phyloP scores from a whole-genome alignment of 257 asterid genomes.

The Oldenlandia corymbosa region DNA sequence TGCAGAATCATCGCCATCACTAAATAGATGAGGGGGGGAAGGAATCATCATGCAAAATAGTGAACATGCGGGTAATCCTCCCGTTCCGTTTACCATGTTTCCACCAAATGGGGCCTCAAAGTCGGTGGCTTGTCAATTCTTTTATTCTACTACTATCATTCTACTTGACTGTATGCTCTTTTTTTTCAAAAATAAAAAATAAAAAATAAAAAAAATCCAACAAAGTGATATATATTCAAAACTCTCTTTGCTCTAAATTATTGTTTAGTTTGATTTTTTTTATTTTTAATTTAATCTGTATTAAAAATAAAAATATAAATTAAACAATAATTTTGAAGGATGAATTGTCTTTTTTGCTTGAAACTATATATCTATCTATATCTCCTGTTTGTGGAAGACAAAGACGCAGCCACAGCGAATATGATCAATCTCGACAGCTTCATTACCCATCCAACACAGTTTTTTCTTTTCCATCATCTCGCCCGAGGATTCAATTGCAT shows the following conservation, averaged over 20 bases:
- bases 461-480: too few relatives aligned
- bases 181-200: too few relatives aligned
- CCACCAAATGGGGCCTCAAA: constrained; percentile 13
- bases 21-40: too few relatives aligned
- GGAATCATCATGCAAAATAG: neutral
- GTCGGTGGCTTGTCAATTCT: constrained; percentile 24
- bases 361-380: neutral
- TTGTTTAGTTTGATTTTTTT: too few relatives aligned
- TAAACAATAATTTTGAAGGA: too few relatives aligned
- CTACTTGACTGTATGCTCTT: too few relatives aligned
- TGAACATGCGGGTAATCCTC: neutral
- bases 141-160: neutral
- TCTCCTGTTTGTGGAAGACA: constrained; percentile 9
- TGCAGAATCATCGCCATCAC: neutral
- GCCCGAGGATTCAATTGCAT: too few relatives aligned
- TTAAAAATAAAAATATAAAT: too few relatives aligned
- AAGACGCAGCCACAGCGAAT: neutral
- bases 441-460: constrained; percentile 3
- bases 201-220: too few relatives aligned
- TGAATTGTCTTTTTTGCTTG: constrained; percentile 4
- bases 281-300: too few relatives aligned
- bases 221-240: too few relatives aligned
- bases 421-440: constrained; percentile 20
- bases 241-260: too few relatives aligned
- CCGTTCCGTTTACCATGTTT: neutral